Base-by-base conservation (phyloP, 768 basidiomycete species). In the Kwoniella bestiolae region DNA sequence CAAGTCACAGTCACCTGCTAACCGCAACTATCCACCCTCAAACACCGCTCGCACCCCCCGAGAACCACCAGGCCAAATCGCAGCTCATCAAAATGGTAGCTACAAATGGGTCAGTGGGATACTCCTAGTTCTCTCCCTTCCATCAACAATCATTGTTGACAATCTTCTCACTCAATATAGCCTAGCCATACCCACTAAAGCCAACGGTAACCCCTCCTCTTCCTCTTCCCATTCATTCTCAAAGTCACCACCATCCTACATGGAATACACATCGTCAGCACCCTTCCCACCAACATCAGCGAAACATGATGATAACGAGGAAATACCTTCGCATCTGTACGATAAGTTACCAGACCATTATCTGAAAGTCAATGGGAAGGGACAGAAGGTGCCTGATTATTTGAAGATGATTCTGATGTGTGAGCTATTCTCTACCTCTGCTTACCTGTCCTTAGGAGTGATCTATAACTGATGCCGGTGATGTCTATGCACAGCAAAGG, bases 261-360 rank as follows among this genome's bases (percentile, higher is more conserved):
- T 80, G 66, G 79, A 80, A 52, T 80, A 80, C 61, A 70, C 79
- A 25, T 80, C 79, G 1, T 77, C 79, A 2, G 79, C 79, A 1
- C 79, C 79, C 0, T 59, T 75, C n/a, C 78, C 79, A 11, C 72
- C 75, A 1, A 66, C 69, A 2, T 66, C 73, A 3, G 67, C 72
- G 8, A 68, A 69, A 26, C 76, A 78, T 53, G 21, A 49, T 31
- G 67, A 67, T 25, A 73, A 79, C 41, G 77, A 77, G 16, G 73
- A 73, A 9, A 66, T 82, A 14, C 82, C 81, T 5, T 68, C 66
- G 5, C 81, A 82, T 68, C 71, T 83, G 50, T 83, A 83, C 63
- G 65, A 72, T 4, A 70, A 68, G 26, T 35, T 82, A 32, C 79
- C 81, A 3, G 18, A 56, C 16, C 79, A 81, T 62, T 49, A 74